These are phyloP conservation scores for Heterobasidion occidentale DNA, from an alignment of 1,284 basidiomycete species.

Conservation along the genomic window DNA sequence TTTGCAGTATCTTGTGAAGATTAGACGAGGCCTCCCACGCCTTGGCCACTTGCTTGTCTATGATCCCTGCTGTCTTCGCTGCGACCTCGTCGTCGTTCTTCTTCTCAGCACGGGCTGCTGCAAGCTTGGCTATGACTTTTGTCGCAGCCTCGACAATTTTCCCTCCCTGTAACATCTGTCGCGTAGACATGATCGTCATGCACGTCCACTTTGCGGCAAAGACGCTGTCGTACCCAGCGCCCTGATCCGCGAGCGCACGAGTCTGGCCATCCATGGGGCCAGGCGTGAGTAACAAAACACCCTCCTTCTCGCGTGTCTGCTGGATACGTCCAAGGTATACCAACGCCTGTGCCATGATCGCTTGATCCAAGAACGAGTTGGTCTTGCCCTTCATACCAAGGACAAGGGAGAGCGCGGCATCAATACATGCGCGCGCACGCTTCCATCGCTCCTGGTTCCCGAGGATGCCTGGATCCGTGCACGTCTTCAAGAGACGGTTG, in stretches of 20 bases:
- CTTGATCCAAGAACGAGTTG: conserved; percentile 6
- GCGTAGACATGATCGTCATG: conserved; percentile 7
- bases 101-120: conserved; percentile 1
- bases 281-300: neutral
- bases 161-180: conserved; percentile 2
- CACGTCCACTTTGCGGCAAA: conserved; percentile 7
- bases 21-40: conserved; percentile 4
- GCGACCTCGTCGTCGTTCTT: conserved; percentile 1
- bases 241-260: neutral
- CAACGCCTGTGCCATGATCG: conserved; percentile 4
- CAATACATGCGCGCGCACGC: conserved; percentile 9
- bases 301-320: neutral
- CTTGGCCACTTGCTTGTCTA: conserved; percentile 6
- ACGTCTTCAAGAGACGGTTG: conserved; percentile 7
- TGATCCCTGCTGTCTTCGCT: neutral
- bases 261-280: neutral
- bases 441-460: conserved; percentile 1
- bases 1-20: neutral
- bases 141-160: conserved; percentile 2
- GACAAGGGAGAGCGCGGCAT: conserved; percentile 5
- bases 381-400: conserved; percentile 5
- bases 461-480: conserved; percentile 7
- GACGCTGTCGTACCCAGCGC: neutral
- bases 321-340: conserved; percentile 6
- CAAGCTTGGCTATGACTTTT: conserved; percentile 3